A percentile compares a stretch with the other conserved stretches of the same genome.
phyloP scores from a whole-genome alignment of 257 asterid genomes.

The Datura wrightii region DNA sequence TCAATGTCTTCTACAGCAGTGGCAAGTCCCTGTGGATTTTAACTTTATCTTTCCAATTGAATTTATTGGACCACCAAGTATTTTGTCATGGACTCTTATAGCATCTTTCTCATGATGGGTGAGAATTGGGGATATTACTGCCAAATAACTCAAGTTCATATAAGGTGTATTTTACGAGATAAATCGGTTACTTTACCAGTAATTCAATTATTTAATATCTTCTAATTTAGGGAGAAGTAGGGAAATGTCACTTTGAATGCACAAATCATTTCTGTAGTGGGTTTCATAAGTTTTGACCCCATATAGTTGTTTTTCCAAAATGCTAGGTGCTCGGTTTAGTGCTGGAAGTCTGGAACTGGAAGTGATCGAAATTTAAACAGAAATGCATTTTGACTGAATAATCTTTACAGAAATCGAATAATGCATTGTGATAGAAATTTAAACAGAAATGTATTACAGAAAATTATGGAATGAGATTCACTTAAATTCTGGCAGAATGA shows the following conservation, averaged over 20 bases:
- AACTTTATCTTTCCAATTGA: constrained; percentile 32
- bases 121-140: neutral
- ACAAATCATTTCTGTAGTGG: neutral
- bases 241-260: constrained; percentile 11
- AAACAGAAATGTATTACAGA: neutral
- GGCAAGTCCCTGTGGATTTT: constrained; percentile 51
- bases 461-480: neutral
- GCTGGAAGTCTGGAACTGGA: neutral
- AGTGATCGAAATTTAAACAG: neutral
- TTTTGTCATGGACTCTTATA: neutral
- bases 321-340: neutral
- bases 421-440: too few species aligned
- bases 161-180: constrained; percentile 8
- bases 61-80: constrained; percentile 25
- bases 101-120: constrained; percentile 3
- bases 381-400: constrained; percentile 12
- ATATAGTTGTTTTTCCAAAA: constrained; percentile 11
- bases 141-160: constrained; percentile 24
- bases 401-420: neutral
- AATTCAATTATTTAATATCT: neutral
- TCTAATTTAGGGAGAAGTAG: constrained; percentile 5
- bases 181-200: constrained; percentile 14
- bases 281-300: constrained; percentile 2
- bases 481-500: neutral
- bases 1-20: constrained; percentile 96